A percentile compares a stretch with the other conserved stretches of the same genome.
Evolutionary conservation across 2,329 filamentous ascomycete genomes (phyloP).

Genomic region (Cordyceps militaris): DNA sequence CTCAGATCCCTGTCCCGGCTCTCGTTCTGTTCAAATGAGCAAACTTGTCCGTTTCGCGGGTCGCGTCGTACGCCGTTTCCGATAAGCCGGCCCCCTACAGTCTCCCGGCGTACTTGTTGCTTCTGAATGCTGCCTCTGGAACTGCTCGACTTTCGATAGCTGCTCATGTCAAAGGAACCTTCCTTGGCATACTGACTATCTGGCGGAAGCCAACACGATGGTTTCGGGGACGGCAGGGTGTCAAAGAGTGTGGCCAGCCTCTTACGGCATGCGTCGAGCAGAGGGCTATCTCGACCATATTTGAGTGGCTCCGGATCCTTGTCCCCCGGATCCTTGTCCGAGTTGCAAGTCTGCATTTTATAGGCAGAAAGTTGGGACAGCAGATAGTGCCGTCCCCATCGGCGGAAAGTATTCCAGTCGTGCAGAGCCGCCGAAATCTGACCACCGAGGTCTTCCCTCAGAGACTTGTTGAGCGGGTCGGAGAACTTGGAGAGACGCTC

Average conservation of each 20-base stretch:
- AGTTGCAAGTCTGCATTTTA: constrained; percentile 50
- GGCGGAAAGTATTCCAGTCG: constrained; percentile 29
- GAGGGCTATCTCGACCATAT: constrained; percentile 43
- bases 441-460: constrained; percentile 43
- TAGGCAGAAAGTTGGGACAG: constrained; percentile 50
- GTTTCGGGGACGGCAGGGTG: constrained; percentile 36
- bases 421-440: constrained; percentile 40
- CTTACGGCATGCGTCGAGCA: constrained; percentile 46
- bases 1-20: background rate
- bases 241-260: constrained; percentile 44
- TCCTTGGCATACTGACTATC: background rate
- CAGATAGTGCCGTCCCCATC: constrained; percentile 54
- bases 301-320: constrained; percentile 51
- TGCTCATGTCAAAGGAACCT: constrained; percentile 31
- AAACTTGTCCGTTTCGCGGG: constrained; percentile 31
- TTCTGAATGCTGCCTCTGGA: constrained; percentile 34
- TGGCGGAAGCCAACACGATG: constrained; percentile 26
- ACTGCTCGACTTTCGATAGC: constrained; percentile 34
- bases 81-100: constrained; percentile 38
- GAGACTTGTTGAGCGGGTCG: constrained; percentile 36
- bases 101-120: constrained; percentile 32
- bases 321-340: constrained; percentile 57
- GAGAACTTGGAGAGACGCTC: constrained; percentile 26
- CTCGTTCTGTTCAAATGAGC: constrained; percentile 21
- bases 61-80: constrained; percentile 37